Evolutionary conservation across 2,329 filamentous ascomycete species (phyloP), one percentile per base, ranked within the genome.

Genomic region (Tolypocladium endophyticum): DNA sequence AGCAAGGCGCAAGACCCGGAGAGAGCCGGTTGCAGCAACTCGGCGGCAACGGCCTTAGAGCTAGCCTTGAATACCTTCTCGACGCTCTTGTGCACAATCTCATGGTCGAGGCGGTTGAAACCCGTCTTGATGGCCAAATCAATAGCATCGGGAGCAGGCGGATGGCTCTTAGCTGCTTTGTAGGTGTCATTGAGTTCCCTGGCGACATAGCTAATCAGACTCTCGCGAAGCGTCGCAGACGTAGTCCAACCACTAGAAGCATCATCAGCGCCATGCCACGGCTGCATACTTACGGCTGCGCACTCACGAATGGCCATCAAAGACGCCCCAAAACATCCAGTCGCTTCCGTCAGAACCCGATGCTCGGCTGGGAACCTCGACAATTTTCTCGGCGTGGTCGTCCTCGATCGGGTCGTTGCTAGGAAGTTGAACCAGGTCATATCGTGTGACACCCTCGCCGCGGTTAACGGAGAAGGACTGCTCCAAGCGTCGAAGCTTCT

Each of bases 321-420:
- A 99, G 23, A 99, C 92, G 60, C 92, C 94, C 94, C 95, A 99
- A 73, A 99, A 99, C 92, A 97, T 97, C 94, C 94, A 99, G 74
- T 99, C 95, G 61, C 52, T 45, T 16, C 81, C 72, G 39, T 71
- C 67, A 28, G 69, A 67, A 30, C 68, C 69, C 39, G 63, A 68
- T 75, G 70, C 82, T 75, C 67, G 82, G 58, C 82, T 81, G 5
- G 90, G 88, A 11, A 97, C 85, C 73, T 97, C 90, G 55, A 99
- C 91, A 68, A 97, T 97, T 81, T 96, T 96, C 77, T 99, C 94
- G 58, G 92, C 90, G 71, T 99, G 94, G 70, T 99, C 95, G 70
- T 99, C 94, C 76, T 99, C 94, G 61, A 99, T 99, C 0, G 94
- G 94, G 67, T 96, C 90, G 73, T 99, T 99, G 78, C 91, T 96